Percentiles rank a stretch among this genome's conserved stretches.
Evolutionary conservation across 2,329 filamentous ascomycete genomes (phyloP).

Genomic region (Raffaelea ambrosiae): DNA sequence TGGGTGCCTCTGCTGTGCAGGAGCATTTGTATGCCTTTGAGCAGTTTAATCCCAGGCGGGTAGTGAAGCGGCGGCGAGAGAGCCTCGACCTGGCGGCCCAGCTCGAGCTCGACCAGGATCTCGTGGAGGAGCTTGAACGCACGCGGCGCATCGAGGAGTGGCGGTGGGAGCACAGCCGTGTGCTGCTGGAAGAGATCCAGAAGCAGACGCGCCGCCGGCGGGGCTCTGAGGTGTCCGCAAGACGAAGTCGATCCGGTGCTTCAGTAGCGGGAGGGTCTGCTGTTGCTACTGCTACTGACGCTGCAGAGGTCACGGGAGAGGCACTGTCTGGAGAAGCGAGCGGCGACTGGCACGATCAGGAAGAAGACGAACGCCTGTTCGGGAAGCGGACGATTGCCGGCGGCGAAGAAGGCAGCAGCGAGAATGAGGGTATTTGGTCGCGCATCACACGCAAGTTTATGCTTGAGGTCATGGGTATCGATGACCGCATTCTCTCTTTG

Average conservation of each 20-base stretch:
- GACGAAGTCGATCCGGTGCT: not conserved
- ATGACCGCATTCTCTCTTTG: constrained; percentile 74
- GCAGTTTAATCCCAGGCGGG: constrained; percentile 65
- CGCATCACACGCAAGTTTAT: constrained; percentile 80
- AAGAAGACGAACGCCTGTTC: constrained; percentile 23
- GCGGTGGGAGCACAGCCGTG: constrained; percentile 82
- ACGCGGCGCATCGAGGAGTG: constrained; percentile 82
- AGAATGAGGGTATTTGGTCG: constrained; percentile 62
- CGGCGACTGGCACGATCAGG: constrained; percentile 43
- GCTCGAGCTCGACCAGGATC: constrained; percentile 43
- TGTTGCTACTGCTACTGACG: not conserved
- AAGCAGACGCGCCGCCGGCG: constrained; percentile 67
- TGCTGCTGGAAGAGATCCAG: constrained; percentile 81
- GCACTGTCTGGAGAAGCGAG: constrained; percentile 1
- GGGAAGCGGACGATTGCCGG: not conserved
- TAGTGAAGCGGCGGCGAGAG: constrained; percentile 41
- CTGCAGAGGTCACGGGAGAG: not conserved
- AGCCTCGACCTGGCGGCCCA: constrained; percentile 40
- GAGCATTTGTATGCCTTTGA: constrained; percentile 88
- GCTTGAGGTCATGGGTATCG: constrained; percentile 81
- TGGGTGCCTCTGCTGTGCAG: constrained; percentile 51
- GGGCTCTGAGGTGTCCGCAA: constrained; percentile 46
- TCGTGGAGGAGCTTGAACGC: constrained; percentile 60
- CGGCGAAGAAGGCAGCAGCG: constrained; percentile 21
- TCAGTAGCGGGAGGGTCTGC: not conserved